Evolutionary conservation across 805 yeast species (phyloP).

Genomic region (Schwanniomyces vanrijiae): DNA sequence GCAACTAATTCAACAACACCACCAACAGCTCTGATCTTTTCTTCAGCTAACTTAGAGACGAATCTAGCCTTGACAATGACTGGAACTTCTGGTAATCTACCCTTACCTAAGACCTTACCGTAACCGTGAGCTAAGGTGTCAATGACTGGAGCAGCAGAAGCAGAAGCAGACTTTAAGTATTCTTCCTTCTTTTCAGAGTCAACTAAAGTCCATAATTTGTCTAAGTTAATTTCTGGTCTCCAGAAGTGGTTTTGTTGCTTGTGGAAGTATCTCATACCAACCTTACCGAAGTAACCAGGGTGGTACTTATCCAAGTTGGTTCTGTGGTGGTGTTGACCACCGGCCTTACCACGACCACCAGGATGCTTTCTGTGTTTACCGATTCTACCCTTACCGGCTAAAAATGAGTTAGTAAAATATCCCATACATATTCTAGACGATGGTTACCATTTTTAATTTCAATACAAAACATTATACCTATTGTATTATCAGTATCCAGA

Average conservation of each 20-base stretch:
- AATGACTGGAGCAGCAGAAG: constrained; percentile 96
- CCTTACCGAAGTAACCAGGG: constrained; percentile 99
- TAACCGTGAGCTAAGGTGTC: constrained; percentile 99
- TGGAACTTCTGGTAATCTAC: constrained; percentile 96
- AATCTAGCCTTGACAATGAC: constrained; percentile 99
- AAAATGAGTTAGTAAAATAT: constrained; percentile 29
- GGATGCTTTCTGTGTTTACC: constrained; percentile 99
- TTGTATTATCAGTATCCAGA: neutral
- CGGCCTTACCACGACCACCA: constrained; percentile 99
- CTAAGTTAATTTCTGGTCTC: constrained; percentile 97
- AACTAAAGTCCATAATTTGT: constrained; percentile 97
- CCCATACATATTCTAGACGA: neutral
- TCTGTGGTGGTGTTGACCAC: constrained; percentile 99
- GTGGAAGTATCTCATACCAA: constrained; percentile 99
- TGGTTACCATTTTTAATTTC: neutral
- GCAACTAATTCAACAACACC: constrained; percentile 99
- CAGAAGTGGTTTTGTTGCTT: constrained; percentile 91
- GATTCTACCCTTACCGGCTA: constrained; percentile 99
- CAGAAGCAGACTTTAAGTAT: constrained; percentile 79
- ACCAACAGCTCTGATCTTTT: constrained; percentile 99
- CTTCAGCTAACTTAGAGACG: constrained; percentile 98
- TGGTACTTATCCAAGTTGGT: constrained; percentile 99
- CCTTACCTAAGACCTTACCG: constrained; percentile 99
- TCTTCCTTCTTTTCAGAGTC: constrained; percentile 93
- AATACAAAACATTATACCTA: neutral